A percentile compares a stretch with the other conserved stretches of the same genome.
Conservation (phyloP, 768 basidiomycete genomes). For the Suillus occidentalis region DNA sequence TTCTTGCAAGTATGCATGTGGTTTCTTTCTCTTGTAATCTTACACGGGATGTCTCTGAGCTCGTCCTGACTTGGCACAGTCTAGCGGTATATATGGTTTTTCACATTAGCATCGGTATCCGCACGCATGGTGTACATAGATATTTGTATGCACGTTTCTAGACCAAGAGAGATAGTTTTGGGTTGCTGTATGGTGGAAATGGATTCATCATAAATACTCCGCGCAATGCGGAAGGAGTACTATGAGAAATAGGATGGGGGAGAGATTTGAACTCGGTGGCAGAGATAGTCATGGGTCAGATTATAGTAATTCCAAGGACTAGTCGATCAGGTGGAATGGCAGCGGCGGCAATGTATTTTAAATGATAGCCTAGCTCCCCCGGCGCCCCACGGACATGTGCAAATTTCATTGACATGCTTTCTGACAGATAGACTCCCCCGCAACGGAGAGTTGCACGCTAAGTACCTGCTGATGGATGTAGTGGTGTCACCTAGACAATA, state of each 20-base stretch:
- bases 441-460: not conserved
- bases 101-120: constrained; percentile 5
- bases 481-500: not conserved
- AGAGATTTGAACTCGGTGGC: not conserved
- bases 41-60: not conserved
- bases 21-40: constrained; percentile 1
- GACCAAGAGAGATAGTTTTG: not conserved
- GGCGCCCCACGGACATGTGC: not conserved
- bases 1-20: not conserved
- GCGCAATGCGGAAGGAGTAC: not conserved
- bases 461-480: not conserved
- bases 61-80: not conserved
- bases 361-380: not conserved
- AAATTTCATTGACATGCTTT: not conserved
- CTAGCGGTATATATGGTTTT: not conserved
- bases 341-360: not conserved
- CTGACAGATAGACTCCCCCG: not conserved
- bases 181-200: not conserved
- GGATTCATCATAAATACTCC: not conserved
- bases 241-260: not conserved
- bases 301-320: not conserved
- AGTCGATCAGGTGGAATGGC: not conserved
- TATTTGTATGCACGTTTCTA: constrained; percentile 5
- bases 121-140: constrained; percentile 8
- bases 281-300: not conserved